These are phyloP conservation scores for Oxyria digyna DNA, from an alignment of 148 eudicot genomes.

Conservation along the genomic window DNA sequence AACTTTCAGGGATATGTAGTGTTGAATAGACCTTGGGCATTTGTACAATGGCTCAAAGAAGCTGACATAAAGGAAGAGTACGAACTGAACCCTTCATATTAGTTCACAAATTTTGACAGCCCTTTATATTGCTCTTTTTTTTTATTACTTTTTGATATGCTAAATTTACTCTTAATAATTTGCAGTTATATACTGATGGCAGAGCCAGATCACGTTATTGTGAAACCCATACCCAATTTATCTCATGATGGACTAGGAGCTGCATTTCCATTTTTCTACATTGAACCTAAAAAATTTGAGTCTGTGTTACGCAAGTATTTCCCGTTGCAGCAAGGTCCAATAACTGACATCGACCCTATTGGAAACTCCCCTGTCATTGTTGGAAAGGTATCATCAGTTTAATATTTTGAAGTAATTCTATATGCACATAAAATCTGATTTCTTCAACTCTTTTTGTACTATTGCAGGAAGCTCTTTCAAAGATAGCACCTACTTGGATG, in stretches of 20 bases:
- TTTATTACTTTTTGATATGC: background rate
- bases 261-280: conserved; percentile 97
- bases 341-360: conserved; percentile 76
- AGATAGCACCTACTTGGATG: conserved; percentile 96
- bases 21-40: conserved; percentile 99
- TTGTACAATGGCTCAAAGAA: conserved; percentile 97
- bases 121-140: background rate
- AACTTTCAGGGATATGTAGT: conserved; percentile 85
- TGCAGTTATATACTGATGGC: conserved; percentile 94
- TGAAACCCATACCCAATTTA: conserved; percentile 92
- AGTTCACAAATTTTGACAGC: background rate
- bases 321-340: conserved; percentile 73
- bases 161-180: conserved; percentile 8
- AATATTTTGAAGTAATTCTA: background rate
- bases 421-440: too few species aligned
- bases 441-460: background rate
- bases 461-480: conserved; percentile 62
- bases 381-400: conserved; percentile 43
- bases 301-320: conserved; percentile 63
- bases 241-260: conserved; percentile 77
- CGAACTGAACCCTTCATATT: conserved; percentile 13
- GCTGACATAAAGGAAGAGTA: conserved; percentile 97
- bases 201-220: conserved; percentile 94
- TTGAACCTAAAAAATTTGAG: conserved; percentile 89
- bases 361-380: conserved; percentile 97